Evolutionary conservation across 768 basidiomycete genomes (phyloP).

Genomic region (Mycena vulgaris): DNA sequence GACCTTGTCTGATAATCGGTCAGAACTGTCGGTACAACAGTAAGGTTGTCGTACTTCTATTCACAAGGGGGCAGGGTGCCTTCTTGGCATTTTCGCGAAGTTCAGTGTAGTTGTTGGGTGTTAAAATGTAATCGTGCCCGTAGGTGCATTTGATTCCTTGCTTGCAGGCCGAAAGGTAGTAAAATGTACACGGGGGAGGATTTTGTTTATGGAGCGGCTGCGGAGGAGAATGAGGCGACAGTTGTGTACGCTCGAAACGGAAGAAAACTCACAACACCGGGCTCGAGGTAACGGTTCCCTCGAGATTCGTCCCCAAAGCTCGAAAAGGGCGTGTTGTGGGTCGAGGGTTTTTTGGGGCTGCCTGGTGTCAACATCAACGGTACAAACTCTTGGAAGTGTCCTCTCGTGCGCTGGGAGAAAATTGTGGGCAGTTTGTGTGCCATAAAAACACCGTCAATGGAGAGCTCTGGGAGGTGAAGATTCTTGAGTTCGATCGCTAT

Average conservation of each 20-base stretch:
- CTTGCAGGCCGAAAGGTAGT: constrained; percentile 52
- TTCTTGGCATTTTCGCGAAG: constrained; percentile 58
- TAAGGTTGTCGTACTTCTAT: constrained; percentile 49
- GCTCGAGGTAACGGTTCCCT: constrained; percentile 29
- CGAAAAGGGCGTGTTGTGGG: background rate
- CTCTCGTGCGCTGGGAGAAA: constrained; percentile 24
- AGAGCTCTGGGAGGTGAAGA: constrained; percentile 54
- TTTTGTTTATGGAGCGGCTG: too few species aligned
- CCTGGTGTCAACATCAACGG: constrained; percentile 1
- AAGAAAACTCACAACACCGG: constrained; percentile 18
- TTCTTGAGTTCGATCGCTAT: constrained; percentile 58
- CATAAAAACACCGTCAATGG: constrained; percentile 60
- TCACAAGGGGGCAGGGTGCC: constrained; percentile 55
- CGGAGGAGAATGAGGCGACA: background rate
- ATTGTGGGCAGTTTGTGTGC: constrained; percentile 50
- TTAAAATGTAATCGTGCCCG: constrained; percentile 57
- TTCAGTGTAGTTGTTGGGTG: constrained; percentile 50
- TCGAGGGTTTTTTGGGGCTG: constrained; percentile 18
- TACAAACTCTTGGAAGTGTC: constrained; percentile 12
- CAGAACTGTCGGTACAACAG: constrained; percentile 21
- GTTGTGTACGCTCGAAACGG: constrained; percentile 35
- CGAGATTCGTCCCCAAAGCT: constrained; percentile 7
- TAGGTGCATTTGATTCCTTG: constrained; percentile 54
- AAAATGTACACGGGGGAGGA: constrained; percentile 62
- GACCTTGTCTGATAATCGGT: constrained; percentile 38